These are phyloP conservation scores for Oryza meridionalis DNA, from an alignment of 176 grass and related monocot species.

Conservation along the genomic window DNA sequence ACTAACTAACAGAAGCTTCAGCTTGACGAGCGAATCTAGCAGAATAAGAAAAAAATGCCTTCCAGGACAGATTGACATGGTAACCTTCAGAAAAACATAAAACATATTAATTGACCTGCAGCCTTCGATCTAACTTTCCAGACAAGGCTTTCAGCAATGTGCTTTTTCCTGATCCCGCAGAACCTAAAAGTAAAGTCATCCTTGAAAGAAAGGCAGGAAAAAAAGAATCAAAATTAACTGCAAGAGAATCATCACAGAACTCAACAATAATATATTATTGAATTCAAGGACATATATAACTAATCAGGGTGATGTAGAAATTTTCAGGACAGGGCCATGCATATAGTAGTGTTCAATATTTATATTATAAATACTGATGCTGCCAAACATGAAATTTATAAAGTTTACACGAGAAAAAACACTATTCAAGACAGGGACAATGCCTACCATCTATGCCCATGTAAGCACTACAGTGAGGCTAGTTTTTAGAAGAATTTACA, in stretches of 20 bases:
- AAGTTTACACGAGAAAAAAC: too few species aligned
- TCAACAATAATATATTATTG: not conserved
- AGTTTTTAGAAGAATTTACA: too few species aligned
- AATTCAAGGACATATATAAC: too few species aligned
- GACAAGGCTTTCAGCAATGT: conserved; percentile 65
- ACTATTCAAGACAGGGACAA: too few species aligned
- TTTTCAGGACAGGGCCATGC: too few species aligned
- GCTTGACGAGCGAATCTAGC: not conserved
- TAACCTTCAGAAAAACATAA: not conserved
- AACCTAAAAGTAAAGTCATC: conserved; percentile 68
- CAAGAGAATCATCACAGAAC: not conserved
- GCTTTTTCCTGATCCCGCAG: conserved; percentile 65
- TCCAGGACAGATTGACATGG: not conserved
- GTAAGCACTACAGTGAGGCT: too few species aligned
- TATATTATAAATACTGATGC: too few species aligned
- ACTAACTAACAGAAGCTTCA: not conserved
- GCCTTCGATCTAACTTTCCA: conserved; percentile 52
- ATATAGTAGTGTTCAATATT: too few species aligned
- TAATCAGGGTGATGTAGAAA: too few species aligned
- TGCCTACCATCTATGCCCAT: too few species aligned
- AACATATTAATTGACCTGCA: conserved; percentile 41
- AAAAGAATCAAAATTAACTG: not conserved
- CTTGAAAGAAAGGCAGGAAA: conserved; percentile 28
- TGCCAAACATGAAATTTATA: too few species aligned
- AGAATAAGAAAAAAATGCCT: not conserved